Conservation (phyloP, 257 asterid species). For the Prunella vulgaris region DNA sequence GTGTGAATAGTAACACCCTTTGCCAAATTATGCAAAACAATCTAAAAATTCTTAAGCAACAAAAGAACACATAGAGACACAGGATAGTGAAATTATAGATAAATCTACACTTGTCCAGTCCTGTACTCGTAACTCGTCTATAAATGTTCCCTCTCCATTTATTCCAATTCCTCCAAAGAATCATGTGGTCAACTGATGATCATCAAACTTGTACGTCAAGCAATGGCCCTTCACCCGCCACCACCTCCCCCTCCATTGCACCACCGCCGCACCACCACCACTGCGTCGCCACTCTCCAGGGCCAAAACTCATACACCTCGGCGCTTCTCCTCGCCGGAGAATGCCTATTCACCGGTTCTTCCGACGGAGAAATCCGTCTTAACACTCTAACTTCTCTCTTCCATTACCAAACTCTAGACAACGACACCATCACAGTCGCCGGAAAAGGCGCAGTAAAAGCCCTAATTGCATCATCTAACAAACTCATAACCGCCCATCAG, state of each 20-base stretch:
- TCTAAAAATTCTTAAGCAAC: too few relatives aligned
- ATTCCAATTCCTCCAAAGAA: slow-evolving; percentile 2
- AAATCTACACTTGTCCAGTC: too few relatives aligned
- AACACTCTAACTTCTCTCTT: not conserved
- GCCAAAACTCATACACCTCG: slow-evolving; percentile 51
- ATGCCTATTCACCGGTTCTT: slow-evolving; percentile 53
- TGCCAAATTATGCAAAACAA: too few relatives aligned
- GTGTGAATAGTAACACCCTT: too few relatives aligned
- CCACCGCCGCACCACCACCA: slow-evolving; percentile 34
- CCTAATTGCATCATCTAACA: slow-evolving; percentile 39
- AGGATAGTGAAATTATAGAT: too few relatives aligned
- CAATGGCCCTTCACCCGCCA: slow-evolving; percentile 14
- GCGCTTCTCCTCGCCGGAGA: slow-evolving; percentile 53
- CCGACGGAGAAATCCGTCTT: slow-evolving; percentile 43
- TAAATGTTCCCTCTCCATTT: not conserved
- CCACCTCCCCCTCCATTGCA: not conserved
- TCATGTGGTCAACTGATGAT: slow-evolving; percentile 31
- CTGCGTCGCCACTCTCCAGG: slow-evolving; percentile 46
- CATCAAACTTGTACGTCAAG: slow-evolving; percentile 50
- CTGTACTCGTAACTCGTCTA: not conserved
- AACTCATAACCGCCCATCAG: slow-evolving; percentile 72
- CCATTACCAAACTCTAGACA: not conserved
- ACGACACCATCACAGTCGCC: slow-evolving; percentile 27
- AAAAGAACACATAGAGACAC: too few relatives aligned
- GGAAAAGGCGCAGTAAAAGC: slow-evolving; percentile 70